Conservation (phyloP, 139 green algal species). For the Auxenochlorella pyrenoidosa region DNA sequence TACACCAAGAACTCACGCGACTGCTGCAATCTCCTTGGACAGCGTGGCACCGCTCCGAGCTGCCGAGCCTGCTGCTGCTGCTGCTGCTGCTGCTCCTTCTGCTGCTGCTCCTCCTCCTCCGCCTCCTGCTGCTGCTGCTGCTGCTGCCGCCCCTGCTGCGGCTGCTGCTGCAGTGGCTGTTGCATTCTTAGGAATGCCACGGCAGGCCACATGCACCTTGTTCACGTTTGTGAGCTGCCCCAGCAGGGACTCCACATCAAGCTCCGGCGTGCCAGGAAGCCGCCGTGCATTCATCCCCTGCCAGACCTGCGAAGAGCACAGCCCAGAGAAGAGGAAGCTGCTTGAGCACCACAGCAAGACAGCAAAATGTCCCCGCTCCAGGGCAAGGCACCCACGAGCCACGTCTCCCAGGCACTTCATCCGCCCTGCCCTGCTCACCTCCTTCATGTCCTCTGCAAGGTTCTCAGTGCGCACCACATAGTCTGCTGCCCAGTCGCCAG, state of each 20-base stretch:
- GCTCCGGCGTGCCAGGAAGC: not conserved
- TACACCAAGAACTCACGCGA: not conserved
- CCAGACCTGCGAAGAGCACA: conserved; percentile 3
- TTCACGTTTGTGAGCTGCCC: conserved; percentile 26
- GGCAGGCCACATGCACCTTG: conserved; percentile 15
- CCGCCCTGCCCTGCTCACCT: not conserved
- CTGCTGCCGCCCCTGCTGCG: not conserved
- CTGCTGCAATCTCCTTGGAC: not conserved
- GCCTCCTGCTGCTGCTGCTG: not conserved
- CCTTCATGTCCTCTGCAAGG: conserved; percentile 27
- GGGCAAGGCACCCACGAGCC: too few relatives aligned
- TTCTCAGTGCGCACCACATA: conserved; percentile 29
- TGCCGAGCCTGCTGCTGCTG: not conserved
- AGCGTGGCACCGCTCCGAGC: not conserved
- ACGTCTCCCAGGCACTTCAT: too few relatives aligned
- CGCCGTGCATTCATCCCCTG: conserved; percentile 1
- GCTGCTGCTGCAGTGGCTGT: not conserved
- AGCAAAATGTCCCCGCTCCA: too few relatives aligned
- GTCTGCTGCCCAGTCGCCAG: conserved; percentile 15
- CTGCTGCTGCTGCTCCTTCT: not conserved
- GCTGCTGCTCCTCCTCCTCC: not conserved
- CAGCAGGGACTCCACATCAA: conserved; percentile 6
- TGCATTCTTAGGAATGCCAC: not conserved
- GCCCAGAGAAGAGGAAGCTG: not conserved
- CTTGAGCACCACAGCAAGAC: too few relatives aligned